Percentiles rank a stretch among this genome's conserved stretches.
Evolutionary conservation across 805 yeast species (phyloP).

Genomic region (Spathaspora sp.): DNA sequence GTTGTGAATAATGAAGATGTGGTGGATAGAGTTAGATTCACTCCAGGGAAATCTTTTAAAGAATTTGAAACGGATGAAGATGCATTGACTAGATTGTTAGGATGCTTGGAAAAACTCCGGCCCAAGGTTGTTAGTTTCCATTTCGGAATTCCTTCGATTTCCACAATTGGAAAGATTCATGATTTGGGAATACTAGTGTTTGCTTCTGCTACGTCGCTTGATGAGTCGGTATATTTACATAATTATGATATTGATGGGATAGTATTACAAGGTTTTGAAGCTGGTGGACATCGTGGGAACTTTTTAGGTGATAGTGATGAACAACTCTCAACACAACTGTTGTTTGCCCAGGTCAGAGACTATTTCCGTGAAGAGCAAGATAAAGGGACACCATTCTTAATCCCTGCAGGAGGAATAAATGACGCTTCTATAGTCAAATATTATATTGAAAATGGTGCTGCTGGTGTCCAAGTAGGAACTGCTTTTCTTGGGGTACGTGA

Average conservation of each 20-base stretch:
- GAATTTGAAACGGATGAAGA: slow-evolving; percentile 22
- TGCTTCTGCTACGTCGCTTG: slow-evolving; percentile 44
- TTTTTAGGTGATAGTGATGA: slow-evolving; percentile 24
- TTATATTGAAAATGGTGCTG: slow-evolving; percentile 40
- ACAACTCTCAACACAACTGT: slow-evolving; percentile 30
- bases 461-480: slow-evolving; percentile 57
- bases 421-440: slow-evolving; percentile 24
- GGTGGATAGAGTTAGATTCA: slow-evolving; percentile 8
- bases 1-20: slow-evolving; percentile 3
- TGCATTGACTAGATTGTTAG: slow-evolving; percentile 14
- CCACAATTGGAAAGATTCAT: slow-evolving; percentile 31
- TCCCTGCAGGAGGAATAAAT: slow-evolving; percentile 56
- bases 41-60: slow-evolving; percentile 26
- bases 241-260: slow-evolving; percentile 44
- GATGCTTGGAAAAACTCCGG: slow-evolving; percentile 11
- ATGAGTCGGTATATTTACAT: slow-evolving; percentile 35
- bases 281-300: slow-evolving; percentile 64
- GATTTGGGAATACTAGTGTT: slow-evolving; percentile 37
- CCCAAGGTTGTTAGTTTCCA: slow-evolving; percentile 52
- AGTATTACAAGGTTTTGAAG: slow-evolving; percentile 56
- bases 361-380: slow-evolving; percentile 1
- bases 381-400: slow-evolving; percentile 6
- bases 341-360: slow-evolving; percentile 19
- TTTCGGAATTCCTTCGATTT: slow-evolving; percentile 43
- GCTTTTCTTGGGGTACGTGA: slow-evolving; percentile 41